Percentiles rank a stretch among this genome's conserved stretches.
Conservation (phyloP, 768 basidiomycete genomes). For the Lactifluus volemus region DNA sequence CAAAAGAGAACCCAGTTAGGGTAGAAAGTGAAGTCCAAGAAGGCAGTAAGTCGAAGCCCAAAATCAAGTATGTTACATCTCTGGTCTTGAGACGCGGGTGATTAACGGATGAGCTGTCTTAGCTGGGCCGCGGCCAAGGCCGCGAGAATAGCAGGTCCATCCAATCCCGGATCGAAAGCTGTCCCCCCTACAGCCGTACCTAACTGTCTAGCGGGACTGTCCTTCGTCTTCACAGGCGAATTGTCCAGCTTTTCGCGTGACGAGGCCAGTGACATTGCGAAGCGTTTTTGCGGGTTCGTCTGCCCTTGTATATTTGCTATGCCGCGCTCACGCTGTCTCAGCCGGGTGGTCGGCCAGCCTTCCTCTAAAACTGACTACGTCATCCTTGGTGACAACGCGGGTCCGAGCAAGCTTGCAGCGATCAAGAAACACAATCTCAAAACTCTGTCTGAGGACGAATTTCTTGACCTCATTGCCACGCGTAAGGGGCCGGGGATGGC, state of each 20-base stretch:
- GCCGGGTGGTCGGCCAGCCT: conserved; percentile 79
- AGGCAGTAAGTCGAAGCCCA: conserved; percentile 27
- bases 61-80: conserved; percentile 29
- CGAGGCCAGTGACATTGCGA: conserved; percentile 79
- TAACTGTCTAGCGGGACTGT: conserved; percentile 75
- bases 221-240: conserved; percentile 96
- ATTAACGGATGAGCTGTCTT: not conserved
- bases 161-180: conserved; percentile 47
- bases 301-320: not conserved
- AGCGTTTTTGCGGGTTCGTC: conserved; percentile 84
- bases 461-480: conserved; percentile 72
- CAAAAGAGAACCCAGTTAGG: conserved; percentile 15
- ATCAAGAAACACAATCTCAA: conserved; percentile 74
- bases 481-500: conserved; percentile 42
- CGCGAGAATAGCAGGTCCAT: conserved; percentile 51
- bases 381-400: conserved; percentile 80
- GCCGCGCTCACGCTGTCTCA: conserved; percentile 26
- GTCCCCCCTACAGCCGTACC: conserved; percentile 66
- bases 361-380: conserved; percentile 89
- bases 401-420: conserved; percentile 76
- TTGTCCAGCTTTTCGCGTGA: conserved; percentile 79
- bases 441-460: conserved; percentile 81
- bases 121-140: conserved; percentile 50
- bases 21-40: conserved; percentile 12
- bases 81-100: not conserved